These are phyloP conservation scores for Starmerella tilneyi DNA, from an alignment of 805 yeast genomes.

Conservation along the genomic window DNA sequence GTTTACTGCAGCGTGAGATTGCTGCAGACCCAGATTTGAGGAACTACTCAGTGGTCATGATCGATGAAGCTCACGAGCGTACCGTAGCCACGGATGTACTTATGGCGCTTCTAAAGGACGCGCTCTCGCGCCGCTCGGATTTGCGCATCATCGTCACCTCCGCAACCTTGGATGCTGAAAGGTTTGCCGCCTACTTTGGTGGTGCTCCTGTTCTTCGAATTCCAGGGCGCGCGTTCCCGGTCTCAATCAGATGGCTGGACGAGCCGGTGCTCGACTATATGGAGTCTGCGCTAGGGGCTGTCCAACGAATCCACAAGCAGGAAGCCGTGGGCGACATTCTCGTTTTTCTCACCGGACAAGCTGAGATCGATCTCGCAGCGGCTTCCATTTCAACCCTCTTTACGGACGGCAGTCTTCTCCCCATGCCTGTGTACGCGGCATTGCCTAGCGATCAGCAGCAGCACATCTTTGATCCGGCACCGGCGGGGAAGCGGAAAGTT, in stretches of 20 bases:
- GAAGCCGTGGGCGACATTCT: constrained; percentile 58
- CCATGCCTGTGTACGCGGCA: constrained; percentile 86
- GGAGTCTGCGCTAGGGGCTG: constrained; percentile 79
- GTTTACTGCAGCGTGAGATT: constrained; percentile 83
- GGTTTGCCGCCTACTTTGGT: constrained; percentile 70
- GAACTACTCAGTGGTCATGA: constrained; percentile 69
- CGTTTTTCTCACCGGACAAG: constrained; percentile 91
- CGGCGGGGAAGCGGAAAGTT: constrained; percentile 65
- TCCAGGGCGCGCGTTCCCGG: constrained; percentile 92
- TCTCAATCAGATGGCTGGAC: constrained; percentile 68
- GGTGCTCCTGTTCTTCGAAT: constrained; percentile 78
- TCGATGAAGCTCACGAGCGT: constrained; percentile 96
- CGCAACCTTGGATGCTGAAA: constrained; percentile 86
- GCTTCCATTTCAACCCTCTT: constrained; percentile 46
- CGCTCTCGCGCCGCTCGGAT: constrained; percentile 52
- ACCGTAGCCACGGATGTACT: constrained; percentile 83
- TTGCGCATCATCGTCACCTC: constrained; percentile 74
- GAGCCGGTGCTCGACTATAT: constrained; percentile 87
- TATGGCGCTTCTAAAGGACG: constrained; percentile 68
- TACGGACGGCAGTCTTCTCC: constrained; percentile 47
- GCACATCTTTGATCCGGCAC: constrained; percentile 78
- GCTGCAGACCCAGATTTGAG: constrained; percentile 59
- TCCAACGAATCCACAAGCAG: constrained; percentile 67
- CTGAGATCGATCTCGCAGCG: constrained; percentile 86
- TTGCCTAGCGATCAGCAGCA: constrained; percentile 77